Evolutionary conservation across 345 rosid species (phyloP), one percentile per base, ranked within the genome.

Genomic region (Gossypium rotundifolium): DNA sequence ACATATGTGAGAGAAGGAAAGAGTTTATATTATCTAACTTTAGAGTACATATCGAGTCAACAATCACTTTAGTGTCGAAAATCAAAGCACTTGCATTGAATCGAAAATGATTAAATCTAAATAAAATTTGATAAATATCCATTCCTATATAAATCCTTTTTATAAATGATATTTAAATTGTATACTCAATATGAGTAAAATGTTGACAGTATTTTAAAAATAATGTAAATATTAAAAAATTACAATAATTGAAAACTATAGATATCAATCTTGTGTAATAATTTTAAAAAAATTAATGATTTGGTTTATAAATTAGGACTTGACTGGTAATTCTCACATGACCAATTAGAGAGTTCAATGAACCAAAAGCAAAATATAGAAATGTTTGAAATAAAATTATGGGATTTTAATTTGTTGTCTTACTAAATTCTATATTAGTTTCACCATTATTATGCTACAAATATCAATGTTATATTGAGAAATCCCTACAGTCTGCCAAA

Each of bases 401-500:
- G 11, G 14, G 17, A 73, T 45, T 6, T 40, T n/a, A n/a, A n/a
- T n/a, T 6, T 40, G 40, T 40, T 20, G 45, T 12, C 51, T 59
- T 76, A 48, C 16, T 29, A 33, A 33, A 33, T 10, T n/a, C 40
- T 20, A 12, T 18, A 63, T 62, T 79, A 68, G 71, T 73, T 78
- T 78, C 75, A 25, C 22, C 58, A 18, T 62, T 65, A 46, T 62
- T 57, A 46, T 59, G 23, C 60, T 27, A 51, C 65, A 76, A 13
- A 40, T 60, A 51, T 51, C n/a, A 16, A 51, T 1, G 54, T 51
- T 52, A 33, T 25, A 5, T 16, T 18, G 45, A 11, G 58, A 59
- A 81, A 81, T 63, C 65, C 59, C 44, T 20, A 12, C 13, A 46
- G 58, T 29, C 67, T 42, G 52, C 70, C 70, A 25, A 46, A 58